Base-by-base conservation (phyloP, 75 land plant genomes). In the Cryptomeria japonica region DNA sequence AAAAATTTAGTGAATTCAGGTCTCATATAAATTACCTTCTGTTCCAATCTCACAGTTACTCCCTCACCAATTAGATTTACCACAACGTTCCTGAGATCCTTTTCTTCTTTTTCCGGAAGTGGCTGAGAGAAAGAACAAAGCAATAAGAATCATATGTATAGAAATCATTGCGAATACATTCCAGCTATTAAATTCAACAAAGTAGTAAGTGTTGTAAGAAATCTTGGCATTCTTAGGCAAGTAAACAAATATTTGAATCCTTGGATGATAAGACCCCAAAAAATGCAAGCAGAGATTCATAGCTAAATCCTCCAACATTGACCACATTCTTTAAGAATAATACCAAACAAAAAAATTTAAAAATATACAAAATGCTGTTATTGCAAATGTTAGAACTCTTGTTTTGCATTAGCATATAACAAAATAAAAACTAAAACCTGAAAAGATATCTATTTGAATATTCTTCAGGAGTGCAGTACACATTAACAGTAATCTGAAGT, bases 51-150 rank as follows among this genome's bases (percentile, higher is more conserved):
- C 44, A 93, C 91, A 42, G 89, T 93, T 91, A 94, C 93, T 64
- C 97, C 97, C 14, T 88, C 77, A 61, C 96, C 94, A 90, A 96
- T 80, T 22, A 91, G 90, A 1, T 93, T 92, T 80, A 90, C 90
- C 68, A 96, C 58, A 28, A 93, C 93, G 49, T 91, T 91, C 83
- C 91, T 95, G 85, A 95, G 85, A 47, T 92, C 92, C 80, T 95
- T 93, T 89, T 94, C 92, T 89, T 96, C 96, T 84, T 92, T 84
- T 3, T 93, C 86, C 3, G 93, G 92, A 75, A 96, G 93, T 58
- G 94, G 93, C 96, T 95, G 91, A 1, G 37, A 38, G 83, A 49
- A 86, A 82, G 38, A 58, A 78, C 37, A 22, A 12, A 61, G 72
- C 49, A 70, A 39, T 8, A 32, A 85, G 49, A 80, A 38, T 22